Evolutionary conservation across 169 alveolate species (phyloP).

Genomic region (Cryptosporidium felis): DNA sequence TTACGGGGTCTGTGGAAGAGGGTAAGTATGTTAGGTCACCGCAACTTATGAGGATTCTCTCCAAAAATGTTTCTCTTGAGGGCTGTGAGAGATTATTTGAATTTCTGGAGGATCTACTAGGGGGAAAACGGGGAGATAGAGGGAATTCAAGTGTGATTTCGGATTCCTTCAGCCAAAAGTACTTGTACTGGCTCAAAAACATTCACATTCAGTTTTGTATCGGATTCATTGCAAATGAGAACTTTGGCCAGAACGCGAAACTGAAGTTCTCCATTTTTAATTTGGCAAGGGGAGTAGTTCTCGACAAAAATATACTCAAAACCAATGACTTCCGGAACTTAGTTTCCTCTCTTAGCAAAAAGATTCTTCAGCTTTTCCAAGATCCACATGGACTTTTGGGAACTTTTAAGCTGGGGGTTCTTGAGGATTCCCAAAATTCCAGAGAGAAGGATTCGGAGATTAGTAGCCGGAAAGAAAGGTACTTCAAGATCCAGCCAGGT

Average conservation of each 20-base stretch:
- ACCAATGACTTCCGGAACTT: background rate
- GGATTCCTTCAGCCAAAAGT: conserved; percentile 52
- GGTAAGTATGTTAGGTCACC: conserved; percentile 54
- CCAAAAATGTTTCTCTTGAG: conserved; percentile 2
- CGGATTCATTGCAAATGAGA: conserved; percentile 21
- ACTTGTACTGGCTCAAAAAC: conserved; percentile 36
- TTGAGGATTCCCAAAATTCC: background rate
- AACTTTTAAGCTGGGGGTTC: background rate
- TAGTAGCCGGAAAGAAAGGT: background rate
- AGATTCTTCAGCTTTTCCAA: conserved; percentile 7
- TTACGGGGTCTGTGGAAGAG: conserved; percentile 50
- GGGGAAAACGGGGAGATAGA: conserved; percentile 39
- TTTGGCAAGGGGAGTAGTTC: conserved; percentile 9
- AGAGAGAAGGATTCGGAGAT: background rate
- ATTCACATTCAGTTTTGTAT: conserved; percentile 34
- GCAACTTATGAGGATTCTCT: conserved; percentile 6
- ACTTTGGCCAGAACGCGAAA: conserved; percentile 1
- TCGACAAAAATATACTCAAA: conserved; percentile 16
- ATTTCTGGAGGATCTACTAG: conserved; percentile 17
- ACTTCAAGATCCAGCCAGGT: conserved; percentile 49
- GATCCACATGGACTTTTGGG: conserved; percentile 2
- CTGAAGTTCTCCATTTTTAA: conserved; percentile 24
- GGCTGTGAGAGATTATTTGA: conserved; percentile 16
- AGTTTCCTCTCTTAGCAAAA: background rate
- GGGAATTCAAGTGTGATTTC: conserved; percentile 28